Base-by-base conservation (phyloP, 2,329 filamentous ascomycete species). In the Ampelomyces quisqualis region DNA sequence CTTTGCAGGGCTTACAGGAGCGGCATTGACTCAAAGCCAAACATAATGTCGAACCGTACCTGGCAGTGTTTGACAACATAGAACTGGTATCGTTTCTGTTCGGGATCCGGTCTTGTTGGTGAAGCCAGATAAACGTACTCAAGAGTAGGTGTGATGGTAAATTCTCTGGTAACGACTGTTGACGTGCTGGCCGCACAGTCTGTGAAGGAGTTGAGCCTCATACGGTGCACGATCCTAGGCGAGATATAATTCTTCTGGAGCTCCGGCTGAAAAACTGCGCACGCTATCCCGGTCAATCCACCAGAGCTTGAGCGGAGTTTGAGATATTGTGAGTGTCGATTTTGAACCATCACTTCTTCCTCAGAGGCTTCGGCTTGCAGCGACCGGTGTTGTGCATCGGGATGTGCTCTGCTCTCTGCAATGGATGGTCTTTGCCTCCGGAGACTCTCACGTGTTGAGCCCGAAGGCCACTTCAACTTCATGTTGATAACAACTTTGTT, bases 41-140 rank as follows among this genome's bases (percentile, higher is more conserved):
- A 26, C 13, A 40, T 22, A 10, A 44, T 13, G 39, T 47, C 44
- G 21, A 44, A 47, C 6, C 10, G 6, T 21, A n/a, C 18, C 13
- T 8, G 36, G 29, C 37, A 20, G 18, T 24, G 33, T 26, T 38
- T 19, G 8, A 40, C 34, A 21, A 44, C 24, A 11, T 31, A 40
- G 33, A 44, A 44, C 7, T 33, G 44, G 34, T 34, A 36, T 17
- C 24, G 3, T 23, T 7, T 13, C 9, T 21, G 33, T 10, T 24
- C 20, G 14, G 34, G 30, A n/a, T 20, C 28, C 9, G 37, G 15
- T 10, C 17, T 9, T 18, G 31, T 4, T 20, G 29, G 19, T 7
- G 27, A 31, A 20, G 31, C 32, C 14, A 46, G 30, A 18, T 29
- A 22, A 18, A 46, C 31, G 23, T 34, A 46, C 11, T 15, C 20